Base-by-base conservation (phyloP, 176 grass and related monocot species). In the Elaeis guineensis region DNA sequence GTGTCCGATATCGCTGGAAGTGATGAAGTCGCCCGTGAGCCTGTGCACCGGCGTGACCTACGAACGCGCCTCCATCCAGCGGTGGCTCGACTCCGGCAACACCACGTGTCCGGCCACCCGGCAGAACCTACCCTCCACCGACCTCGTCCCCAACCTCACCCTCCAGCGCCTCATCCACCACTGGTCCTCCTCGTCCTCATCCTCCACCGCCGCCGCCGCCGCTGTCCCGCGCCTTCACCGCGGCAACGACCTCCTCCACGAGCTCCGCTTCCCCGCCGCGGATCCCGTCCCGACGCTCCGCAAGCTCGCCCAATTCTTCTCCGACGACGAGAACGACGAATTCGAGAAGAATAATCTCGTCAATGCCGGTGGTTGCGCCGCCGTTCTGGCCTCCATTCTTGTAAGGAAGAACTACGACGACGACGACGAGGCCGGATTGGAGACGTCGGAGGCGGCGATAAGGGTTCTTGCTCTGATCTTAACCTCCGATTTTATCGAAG, bases 261-360 rank as follows among this genome's bases (percentile, higher is more conserved):
- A 89, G 1, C 79, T 81, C 4, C 57, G 76, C 1, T 44, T 11
- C 9, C 16, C 63, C 54, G 73, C 19, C 24, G 30, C 17, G 2
- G 83, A 92, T 58, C 82, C 81, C 0, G 23, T 74, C 6, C 0
- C 72, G 0, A 30, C 76, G 4, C 73, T 98, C 3, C 55, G 81
- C 30, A 29, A 76, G 63, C 81, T 98, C 0, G 81, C 87, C 6
- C 84, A 57, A 1, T 85, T 89, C 19, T 76, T 98, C 20, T 77
- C 70, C 7, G 75, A 82, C 49, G 84, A 85, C 26, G 79, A 98
- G 52, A 67, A 83, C 5, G 87, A 92, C 17, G 93, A 97, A 16
- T 92, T 92, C 55, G 84, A 86, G 16, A 98, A 89, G 77, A 89
- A 92, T 56, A 64, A 73, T 64, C 70, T 98, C 0, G 51, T 89